Evolutionary conservation across 805 yeast species (phyloP).

Genomic region (Yamadazyma paraphyllophila): DNA sequence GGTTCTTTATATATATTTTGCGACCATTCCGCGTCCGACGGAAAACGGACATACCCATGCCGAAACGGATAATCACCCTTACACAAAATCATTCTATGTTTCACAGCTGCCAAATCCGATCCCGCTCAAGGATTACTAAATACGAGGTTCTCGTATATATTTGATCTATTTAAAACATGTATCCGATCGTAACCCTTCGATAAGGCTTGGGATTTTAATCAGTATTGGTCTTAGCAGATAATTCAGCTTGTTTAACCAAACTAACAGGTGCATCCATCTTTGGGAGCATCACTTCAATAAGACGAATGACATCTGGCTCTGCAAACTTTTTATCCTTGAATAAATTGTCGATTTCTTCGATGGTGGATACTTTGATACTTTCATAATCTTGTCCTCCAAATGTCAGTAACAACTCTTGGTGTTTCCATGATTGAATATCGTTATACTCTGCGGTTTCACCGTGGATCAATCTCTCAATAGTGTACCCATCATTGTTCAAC

Average conservation of each 20-base stretch:
- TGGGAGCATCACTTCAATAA: slow-evolving; percentile 36
- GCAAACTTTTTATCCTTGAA: slow-evolving; percentile 27
- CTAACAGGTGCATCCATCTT: slow-evolving; percentile 38
- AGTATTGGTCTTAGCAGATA: slow-evolving; percentile 27
- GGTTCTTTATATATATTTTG: background rate
- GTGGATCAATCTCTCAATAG: slow-evolving; percentile 40
- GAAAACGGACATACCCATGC: background rate
- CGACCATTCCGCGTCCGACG: background rate
- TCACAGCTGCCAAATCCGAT: too few species aligned
- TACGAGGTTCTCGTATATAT: too few species aligned
- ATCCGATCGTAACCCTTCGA: too few species aligned
- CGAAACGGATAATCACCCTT: background rate
- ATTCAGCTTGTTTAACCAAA: slow-evolving; percentile 35
- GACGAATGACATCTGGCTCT: slow-evolving; percentile 30
- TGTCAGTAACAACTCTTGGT: slow-evolving; percentile 29
- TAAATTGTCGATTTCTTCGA: slow-evolving; percentile 24
- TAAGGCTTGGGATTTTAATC: slow-evolving; percentile 7
- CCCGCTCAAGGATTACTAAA: background rate
- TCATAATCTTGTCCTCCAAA: slow-evolving; percentile 32
- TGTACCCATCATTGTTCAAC: slow-evolving; percentile 40
- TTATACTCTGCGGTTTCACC: slow-evolving; percentile 37
- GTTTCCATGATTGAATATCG: slow-evolving; percentile 41
- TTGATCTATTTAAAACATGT: too few species aligned
- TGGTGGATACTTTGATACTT: slow-evolving; percentile 23
- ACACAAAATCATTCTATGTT: background rate